Conservation (phyloP, 1,139 yeast species). For the Hyphopichia khmerensis region DNA sequence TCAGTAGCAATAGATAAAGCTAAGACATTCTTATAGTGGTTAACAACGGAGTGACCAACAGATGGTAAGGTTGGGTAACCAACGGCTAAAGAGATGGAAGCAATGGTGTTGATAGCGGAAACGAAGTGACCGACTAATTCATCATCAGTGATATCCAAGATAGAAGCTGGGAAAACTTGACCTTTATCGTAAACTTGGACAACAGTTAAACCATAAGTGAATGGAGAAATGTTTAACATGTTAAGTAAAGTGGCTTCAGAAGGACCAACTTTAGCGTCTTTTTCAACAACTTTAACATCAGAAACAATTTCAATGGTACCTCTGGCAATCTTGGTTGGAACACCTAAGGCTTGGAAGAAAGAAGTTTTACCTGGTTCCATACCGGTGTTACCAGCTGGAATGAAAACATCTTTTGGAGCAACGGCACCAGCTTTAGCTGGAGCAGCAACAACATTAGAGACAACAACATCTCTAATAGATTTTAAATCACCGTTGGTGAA, state of each 20-base stretch:
- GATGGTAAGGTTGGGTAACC: conserved; percentile 99
- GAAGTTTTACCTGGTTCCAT: conserved; percentile 99
- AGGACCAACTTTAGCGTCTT: conserved; percentile 91
- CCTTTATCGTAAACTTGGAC: conserved; percentile 98
- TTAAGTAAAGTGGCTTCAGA: conserved; percentile 98
- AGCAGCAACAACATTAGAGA: conserved; percentile 97
- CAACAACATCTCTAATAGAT: conserved; percentile 82
- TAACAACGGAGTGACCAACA: conserved; percentile 97
- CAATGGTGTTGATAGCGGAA: conserved; percentile 89
- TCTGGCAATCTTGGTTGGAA: conserved; percentile 99
- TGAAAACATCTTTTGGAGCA: conserved; percentile 97
- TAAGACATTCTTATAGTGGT: conserved; percentile 98
- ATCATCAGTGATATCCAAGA: conserved; percentile 98
- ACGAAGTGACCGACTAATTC: conserved; percentile 92
- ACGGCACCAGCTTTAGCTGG: conserved; percentile 99
- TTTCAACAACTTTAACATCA: conserved; percentile 92
- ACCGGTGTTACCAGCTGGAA: conserved; percentile 99
- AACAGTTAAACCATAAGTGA: conserved; percentile 97
- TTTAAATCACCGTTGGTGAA: conserved; percentile 97
- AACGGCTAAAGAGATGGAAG: conserved; percentile 94
- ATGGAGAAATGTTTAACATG: conserved; percentile 99
- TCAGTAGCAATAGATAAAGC: conserved; percentile 98
- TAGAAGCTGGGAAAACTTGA: conserved; percentile 93
- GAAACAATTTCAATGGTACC: conserved; percentile 99
- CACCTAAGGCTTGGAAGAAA: conserved; percentile 99